Conservation (phyloP, 495 filamentous ascomycete species). For the Schizothecium vesticola region DNA sequence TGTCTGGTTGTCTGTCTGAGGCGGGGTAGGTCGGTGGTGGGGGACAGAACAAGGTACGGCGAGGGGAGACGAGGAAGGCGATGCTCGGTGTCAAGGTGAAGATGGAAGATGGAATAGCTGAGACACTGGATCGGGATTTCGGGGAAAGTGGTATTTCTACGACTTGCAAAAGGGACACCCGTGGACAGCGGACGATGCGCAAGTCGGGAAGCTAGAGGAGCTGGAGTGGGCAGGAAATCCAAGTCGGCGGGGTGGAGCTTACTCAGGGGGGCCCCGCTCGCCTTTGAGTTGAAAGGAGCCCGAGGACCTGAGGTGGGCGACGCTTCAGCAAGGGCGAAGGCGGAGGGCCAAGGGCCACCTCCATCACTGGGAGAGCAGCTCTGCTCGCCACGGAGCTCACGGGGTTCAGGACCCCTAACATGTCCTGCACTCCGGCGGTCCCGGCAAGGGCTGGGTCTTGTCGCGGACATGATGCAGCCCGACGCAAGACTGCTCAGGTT, state of each 20-base stretch:
- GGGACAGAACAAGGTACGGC: neutral
- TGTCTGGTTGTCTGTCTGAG: neutral
- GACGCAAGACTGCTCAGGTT: neutral
- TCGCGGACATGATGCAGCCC: neutral
- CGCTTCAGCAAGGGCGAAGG: slow-evolving; percentile 14
- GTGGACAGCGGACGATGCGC: slow-evolving; percentile 22
- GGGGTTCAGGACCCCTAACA: slow-evolving; percentile 10
- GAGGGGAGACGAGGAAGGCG: neutral
- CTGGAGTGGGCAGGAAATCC: slow-evolving; percentile 13
- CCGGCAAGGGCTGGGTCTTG: neutral
- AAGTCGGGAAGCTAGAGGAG: slow-evolving; percentile 22
- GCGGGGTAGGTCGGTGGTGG: neutral
- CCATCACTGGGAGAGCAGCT: slow-evolving; percentile 1
- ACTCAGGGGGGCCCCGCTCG: slow-evolving; percentile 30
- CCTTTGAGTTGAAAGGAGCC: slow-evolving; percentile 9
- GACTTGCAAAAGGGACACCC: slow-evolving; percentile 8
- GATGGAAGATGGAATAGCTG: slow-evolving; percentile 20
- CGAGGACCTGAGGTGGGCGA: neutral
- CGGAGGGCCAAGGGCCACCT: neutral
- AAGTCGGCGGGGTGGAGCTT: slow-evolving; percentile 31
- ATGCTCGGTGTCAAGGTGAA: neutral
- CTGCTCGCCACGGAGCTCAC: slow-evolving; percentile 1
- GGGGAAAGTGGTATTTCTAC: slow-evolving; percentile 36
- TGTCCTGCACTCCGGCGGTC: slow-evolving; percentile 4
- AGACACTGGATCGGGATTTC: slow-evolving; percentile 23